Evolutionary conservation across 257 asterid species (phyloP).

Genomic region (Capsicum pubescens): DNA sequence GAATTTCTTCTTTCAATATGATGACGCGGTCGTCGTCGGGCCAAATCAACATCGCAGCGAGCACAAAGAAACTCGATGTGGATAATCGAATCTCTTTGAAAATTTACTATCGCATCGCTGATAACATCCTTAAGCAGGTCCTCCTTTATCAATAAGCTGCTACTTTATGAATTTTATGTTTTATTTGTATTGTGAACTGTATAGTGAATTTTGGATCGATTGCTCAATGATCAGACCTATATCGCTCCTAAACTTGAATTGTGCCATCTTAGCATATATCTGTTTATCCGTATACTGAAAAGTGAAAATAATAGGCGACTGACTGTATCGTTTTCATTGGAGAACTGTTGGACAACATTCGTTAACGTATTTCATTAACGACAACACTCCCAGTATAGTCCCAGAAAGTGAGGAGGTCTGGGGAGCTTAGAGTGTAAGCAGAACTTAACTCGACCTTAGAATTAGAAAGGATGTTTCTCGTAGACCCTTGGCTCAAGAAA

Average conservation of each 20-base stretch:
- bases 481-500: too few relatives aligned
- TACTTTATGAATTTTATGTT: background rate
- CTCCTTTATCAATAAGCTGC: background rate
- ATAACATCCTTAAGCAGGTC: conserved; percentile 86
- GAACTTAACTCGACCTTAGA: too few relatives aligned
- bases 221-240: background rate
- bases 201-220: background rate
- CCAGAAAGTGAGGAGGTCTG: too few relatives aligned
- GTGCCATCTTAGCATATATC: too few relatives aligned
- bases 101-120: conserved; percentile 74
- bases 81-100: conserved; percentile 69
- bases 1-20: conserved; percentile 34
- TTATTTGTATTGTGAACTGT: conserved; percentile 24
- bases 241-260: background rate
- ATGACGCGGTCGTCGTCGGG: conserved; percentile 59
- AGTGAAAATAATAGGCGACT: too few relatives aligned
- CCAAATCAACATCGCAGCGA: conserved; percentile 62
- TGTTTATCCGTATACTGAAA: too few relatives aligned
- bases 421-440: too few relatives aligned
- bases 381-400: too few relatives aligned
- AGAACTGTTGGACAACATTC: background rate
- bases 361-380: background rate
- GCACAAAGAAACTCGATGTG: conserved; percentile 69
- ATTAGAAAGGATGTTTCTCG: too few relatives aligned
- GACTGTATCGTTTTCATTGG: background rate